Evolutionary conservation across 2,329 filamentous ascomycete genomes (phyloP), one percentile per base, ranked within the genome.

Genomic region (Nectriaceae sp.): DNA sequence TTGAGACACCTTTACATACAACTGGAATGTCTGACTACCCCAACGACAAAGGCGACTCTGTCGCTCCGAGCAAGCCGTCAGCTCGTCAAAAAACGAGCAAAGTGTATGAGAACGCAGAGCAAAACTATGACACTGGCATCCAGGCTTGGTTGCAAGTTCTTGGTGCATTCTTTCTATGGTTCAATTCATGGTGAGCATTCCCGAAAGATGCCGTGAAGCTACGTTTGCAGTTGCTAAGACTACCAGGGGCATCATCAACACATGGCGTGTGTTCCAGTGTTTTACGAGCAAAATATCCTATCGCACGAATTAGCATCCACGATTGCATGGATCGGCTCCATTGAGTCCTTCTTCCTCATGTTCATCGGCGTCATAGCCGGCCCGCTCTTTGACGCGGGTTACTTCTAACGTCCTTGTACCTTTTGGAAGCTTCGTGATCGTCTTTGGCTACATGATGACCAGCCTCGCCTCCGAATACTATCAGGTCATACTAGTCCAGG

Each of bases 401-500:
- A 73, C 50, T 64, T 69, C 48, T 56, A 59, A 4, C 42, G n/a
- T 47, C 10, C 57, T 70, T 2, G 42, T 74, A 1, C 40, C 53
- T n/a, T 42, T 62, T 2, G 73, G 73, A 15, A 50, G 62, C 0
- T 55, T 65, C 21, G 48, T 73, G 4, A 60, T 68, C 4, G 61
- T 71, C 1, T 58, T 74, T 18, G 73, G 73, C 8, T 60, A 74
- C 47, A 70, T 69, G 51, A 64, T 72, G 60, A 65, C 66, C 2
- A 69, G 65, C 47, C 46, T 75, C 10, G 61, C 62, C 29, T 64
- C 59, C 1, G 50, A 53, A 20, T 75, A 75, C 63, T 76, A 66
- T 62, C 73, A 76, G 46, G 52, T 73, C 16, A 52, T 76, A 6
- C 61, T 76, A 4, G 59, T 70, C 0, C 73, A 76, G 49, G 73